These are phyloP conservation scores for Penicillium steckii DNA, from an alignment of 495 filamentous ascomycete genomes.

Conservation along the genomic window DNA sequence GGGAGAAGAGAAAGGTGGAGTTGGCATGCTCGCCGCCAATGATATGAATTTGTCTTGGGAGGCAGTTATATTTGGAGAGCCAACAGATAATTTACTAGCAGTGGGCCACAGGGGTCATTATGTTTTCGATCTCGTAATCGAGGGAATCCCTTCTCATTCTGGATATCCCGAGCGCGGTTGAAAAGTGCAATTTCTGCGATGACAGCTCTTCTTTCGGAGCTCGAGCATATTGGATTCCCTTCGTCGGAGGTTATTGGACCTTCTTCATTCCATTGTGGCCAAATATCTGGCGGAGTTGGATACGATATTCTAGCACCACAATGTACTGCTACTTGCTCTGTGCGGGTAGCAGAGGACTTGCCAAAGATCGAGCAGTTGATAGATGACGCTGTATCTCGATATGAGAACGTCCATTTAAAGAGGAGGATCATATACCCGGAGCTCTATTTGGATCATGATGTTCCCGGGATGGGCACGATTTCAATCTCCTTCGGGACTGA, in stretches of 20 bases:
- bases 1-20: slow-evolving; percentile 70
- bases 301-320: slow-evolving; percentile 21
- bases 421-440: slow-evolving; percentile 21
- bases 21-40: slow-evolving; percentile 61
- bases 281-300: slow-evolving; percentile 18
- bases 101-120: slow-evolving; percentile 78
- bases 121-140: slow-evolving; percentile 52
- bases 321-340: slow-evolving; percentile 20
- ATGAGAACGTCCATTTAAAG: slow-evolving; percentile 14
- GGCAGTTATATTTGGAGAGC: slow-evolving; percentile 70
- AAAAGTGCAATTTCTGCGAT: slow-evolving; percentile 68
- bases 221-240: slow-evolving; percentile 34
- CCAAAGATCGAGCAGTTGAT: slow-evolving; percentile 15
- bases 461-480: slow-evolving; percentile 67
- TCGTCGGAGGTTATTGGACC: slow-evolving; percentile 10
- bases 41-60: slow-evolving; percentile 43
- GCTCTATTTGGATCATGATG: slow-evolving; percentile 53
- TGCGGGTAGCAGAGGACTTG: slow-evolving; percentile 20
- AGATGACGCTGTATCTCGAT: slow-evolving; percentile 7
- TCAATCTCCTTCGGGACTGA: slow-evolving; percentile 84
- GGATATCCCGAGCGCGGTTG: slow-evolving; percentile 78
- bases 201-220: slow-evolving; percentile 54
- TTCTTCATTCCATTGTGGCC: slow-evolving; percentile 20
- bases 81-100: slow-evolving; percentile 74
- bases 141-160: slow-evolving; percentile 61